phyloP scores from a whole-genome alignment of 140 eudicot genomes.

The Bidens hawaiensis region DNA sequence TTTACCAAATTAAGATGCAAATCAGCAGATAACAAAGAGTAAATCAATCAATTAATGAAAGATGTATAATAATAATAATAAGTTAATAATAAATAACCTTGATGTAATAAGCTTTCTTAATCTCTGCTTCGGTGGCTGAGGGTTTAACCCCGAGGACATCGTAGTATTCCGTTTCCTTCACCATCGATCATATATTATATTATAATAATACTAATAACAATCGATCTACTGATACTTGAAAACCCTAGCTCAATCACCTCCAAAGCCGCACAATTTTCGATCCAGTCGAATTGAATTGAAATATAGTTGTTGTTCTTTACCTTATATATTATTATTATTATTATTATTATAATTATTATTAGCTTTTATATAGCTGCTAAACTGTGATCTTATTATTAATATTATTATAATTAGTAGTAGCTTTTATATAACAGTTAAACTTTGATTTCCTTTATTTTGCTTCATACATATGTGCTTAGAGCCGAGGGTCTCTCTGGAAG shows the following conservation, averaged over 20 bases:
- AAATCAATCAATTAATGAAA: neutral
- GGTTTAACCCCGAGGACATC: constrained; percentile 92
- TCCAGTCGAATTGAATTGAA: constrained; percentile 1
- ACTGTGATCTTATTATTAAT: no score
- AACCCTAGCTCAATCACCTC: neutral
- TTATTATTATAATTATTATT: no score
- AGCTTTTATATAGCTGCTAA: no score
- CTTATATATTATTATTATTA: no score
- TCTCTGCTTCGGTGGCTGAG: constrained; percentile 82
- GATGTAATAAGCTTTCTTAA: constrained; percentile 89
- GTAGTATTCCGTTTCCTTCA: constrained; percentile 95
- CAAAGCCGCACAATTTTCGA: constrained; percentile 11
- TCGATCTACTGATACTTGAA: constrained; percentile 25
- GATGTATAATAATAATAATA: no score
- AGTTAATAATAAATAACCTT: constrained; percentile 44
- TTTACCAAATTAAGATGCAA: neutral
- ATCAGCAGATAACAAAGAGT: neutral
- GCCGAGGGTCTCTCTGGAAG: no score
- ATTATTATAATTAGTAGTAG: no score
- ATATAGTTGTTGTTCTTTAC: no score
- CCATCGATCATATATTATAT: constrained; percentile 43
- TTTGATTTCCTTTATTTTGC: no score
- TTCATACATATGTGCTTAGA: no score
- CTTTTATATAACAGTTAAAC: no score
- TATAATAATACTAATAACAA: constrained; percentile 7